These are phyloP conservation scores for Mycena albidolilacea DNA, from an alignment of 768 basidiomycete genomes.

Conservation along the genomic window DNA sequence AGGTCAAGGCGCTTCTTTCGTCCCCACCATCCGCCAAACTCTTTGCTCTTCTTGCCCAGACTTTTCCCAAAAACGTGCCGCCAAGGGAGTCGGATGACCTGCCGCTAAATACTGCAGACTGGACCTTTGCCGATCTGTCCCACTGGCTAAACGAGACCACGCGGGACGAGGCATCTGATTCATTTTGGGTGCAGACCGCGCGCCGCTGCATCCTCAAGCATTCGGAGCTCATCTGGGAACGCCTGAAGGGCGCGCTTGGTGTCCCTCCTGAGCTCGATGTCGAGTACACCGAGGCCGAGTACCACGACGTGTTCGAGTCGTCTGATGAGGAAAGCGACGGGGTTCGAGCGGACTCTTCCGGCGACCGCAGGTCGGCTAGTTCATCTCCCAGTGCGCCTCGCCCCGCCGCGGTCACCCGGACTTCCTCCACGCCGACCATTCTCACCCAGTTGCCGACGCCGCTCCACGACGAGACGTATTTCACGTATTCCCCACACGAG, in stretches of 20 bases:
- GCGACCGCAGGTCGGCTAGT: constrained; percentile 40
- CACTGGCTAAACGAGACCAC: constrained; percentile 77
- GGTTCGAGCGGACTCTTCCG: constrained; percentile 60
- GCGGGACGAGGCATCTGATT: constrained; percentile 76
- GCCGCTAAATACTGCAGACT: constrained; percentile 72
- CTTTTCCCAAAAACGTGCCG: constrained; percentile 59
- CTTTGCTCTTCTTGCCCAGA: constrained; percentile 81
- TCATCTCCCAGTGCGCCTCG: constrained; percentile 27
- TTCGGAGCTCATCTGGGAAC: constrained; percentile 93
- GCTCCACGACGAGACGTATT: constrained; percentile 34
- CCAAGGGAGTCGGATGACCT: constrained; percentile 48
- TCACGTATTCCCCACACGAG: constrained; percentile 41
- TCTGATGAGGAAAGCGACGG: constrained; percentile 55
- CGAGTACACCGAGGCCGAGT: constrained; percentile 58
- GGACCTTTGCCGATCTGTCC: constrained; percentile 81
- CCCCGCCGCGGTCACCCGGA: neutral
- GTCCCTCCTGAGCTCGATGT: constrained; percentile 88
- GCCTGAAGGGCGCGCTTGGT: constrained; percentile 89
- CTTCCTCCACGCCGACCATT: constrained; percentile 24
- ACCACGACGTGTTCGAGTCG: constrained; percentile 52
- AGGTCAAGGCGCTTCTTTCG: constrained; percentile 79
- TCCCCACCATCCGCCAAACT: constrained; percentile 77
- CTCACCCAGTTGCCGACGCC: constrained; percentile 37
- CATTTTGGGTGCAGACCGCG: constrained; percentile 78
- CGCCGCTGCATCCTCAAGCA: constrained; percentile 84